Evolutionary conservation across 1,284 basidiomycete species (phyloP).

Genomic region (Apiotrichum montevideense): DNA sequence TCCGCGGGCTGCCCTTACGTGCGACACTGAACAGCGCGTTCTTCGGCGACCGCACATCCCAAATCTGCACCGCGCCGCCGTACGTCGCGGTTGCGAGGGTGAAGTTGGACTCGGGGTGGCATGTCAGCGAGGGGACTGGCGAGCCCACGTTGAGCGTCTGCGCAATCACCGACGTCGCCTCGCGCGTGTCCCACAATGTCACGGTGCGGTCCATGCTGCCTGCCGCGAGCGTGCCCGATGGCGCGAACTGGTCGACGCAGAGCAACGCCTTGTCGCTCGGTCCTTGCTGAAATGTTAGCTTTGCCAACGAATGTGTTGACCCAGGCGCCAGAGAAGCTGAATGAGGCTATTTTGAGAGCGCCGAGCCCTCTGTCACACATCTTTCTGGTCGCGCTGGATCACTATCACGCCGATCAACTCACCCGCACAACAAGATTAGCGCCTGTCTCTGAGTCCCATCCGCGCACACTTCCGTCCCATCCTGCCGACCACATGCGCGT

Average conservation of each 20-base stretch:
- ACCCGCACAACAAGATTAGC: constrained; percentile 44
- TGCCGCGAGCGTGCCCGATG: constrained; percentile 46
- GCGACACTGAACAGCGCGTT: constrained; percentile 54
- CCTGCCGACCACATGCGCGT: constrained; percentile 44
- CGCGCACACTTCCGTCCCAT: constrained; percentile 50
- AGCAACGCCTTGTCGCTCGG: constrained; percentile 48
- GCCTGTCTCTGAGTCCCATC: constrained; percentile 49
- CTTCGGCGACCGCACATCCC: constrained; percentile 67
- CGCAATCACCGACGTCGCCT: constrained; percentile 49
- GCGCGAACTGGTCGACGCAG: constrained; percentile 47
- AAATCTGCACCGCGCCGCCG: constrained; percentile 73
- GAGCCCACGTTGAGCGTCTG: constrained; percentile 56
- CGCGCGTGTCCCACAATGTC: constrained; percentile 51
- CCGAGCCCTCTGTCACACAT: no score
- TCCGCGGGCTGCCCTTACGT: constrained; percentile 22
- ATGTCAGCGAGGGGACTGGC: constrained; percentile 65
- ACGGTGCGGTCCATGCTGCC: constrained; percentile 52
- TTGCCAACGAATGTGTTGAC: no score
- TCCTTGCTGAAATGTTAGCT: constrained; percentile 36
- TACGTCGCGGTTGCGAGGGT: constrained; percentile 76
- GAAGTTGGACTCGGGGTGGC: constrained; percentile 56
- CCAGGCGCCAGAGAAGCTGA: no score
- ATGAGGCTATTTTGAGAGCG: no score
- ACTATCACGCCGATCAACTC: constrained; percentile 12
- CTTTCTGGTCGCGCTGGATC: no score